phyloP scores from a whole-genome alignment of 192 early-diverging fungal species.

The Backusella mclennaniae region DNA sequence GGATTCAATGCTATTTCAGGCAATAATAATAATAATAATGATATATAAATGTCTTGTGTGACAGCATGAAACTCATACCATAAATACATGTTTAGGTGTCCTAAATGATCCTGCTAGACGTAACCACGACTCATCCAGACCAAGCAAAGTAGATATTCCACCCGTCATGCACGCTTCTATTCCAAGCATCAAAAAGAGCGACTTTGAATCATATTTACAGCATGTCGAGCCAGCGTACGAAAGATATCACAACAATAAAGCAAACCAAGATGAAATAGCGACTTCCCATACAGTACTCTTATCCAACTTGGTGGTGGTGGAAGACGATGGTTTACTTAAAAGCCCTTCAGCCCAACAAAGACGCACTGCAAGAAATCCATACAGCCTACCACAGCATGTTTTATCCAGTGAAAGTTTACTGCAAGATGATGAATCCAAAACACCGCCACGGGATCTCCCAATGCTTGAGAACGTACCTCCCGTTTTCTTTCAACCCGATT shows the following conservation, averaged over 20 bases:
- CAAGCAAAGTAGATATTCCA: slow-evolving; percentile 55
- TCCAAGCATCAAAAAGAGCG: slow-evolving; percentile 62
- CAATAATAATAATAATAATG: slow-evolving; percentile 13
- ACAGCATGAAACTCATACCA: background rate
- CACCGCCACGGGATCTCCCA: slow-evolving; percentile 56
- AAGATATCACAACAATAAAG: slow-evolving; percentile 72
- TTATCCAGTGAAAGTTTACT: slow-evolving; percentile 33
- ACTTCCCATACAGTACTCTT: slow-evolving; percentile 7
- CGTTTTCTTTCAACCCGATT: slow-evolving; percentile 83
- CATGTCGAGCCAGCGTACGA: slow-evolving; percentile 75
- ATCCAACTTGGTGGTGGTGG: slow-evolving; percentile 41
- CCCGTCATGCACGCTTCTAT: slow-evolving; percentile 59
- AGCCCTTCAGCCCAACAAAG: slow-evolving; percentile 28
- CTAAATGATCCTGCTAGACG: slow-evolving; percentile 67
- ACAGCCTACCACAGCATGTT: slow-evolving; percentile 40
- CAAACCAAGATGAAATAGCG: slow-evolving; percentile 44
- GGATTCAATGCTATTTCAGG: slow-evolving; percentile 76
- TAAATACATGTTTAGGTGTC: slow-evolving; percentile 51
- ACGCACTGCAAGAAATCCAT: slow-evolving; percentile 48
- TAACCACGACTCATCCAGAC: slow-evolving; percentile 41
- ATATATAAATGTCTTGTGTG: slow-evolving; percentile 13
- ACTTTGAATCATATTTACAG: slow-evolving; percentile 87
- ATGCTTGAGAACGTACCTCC: slow-evolving; percentile 81
- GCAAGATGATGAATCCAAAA: slow-evolving; percentile 32
- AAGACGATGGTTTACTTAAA: slow-evolving; percentile 36